A percentile compares a stretch with the other conserved stretches of the same genome.
Evolutionary conservation across 163 green algal genomes (phyloP).

Genomic region (Scenedesmus sp.): DNA sequence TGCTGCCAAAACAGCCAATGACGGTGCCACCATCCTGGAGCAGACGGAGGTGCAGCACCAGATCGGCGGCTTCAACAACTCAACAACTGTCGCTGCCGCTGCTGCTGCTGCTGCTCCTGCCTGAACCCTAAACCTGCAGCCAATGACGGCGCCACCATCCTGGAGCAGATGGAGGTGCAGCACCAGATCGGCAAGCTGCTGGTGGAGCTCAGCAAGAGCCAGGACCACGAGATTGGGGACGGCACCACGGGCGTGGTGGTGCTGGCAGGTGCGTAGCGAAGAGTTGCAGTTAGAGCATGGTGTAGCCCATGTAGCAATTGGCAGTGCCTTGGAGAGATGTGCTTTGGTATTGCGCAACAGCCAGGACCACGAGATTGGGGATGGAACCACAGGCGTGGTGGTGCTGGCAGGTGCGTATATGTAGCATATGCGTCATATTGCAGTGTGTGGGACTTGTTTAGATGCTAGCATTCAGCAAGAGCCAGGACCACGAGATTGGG

Average conservation of each 20-base stretch:
- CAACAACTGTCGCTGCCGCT: background rate
- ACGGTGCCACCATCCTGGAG: slow-evolving; percentile 69
- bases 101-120: background rate
- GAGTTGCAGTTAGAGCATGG: background rate
- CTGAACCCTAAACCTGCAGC: slow-evolving; percentile 69
- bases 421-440: too few relatives aligned
- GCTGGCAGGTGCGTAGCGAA: slow-evolving; percentile 76
- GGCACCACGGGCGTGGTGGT: slow-evolving; percentile 99
- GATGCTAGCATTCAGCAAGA: slow-evolving; percentile 77
- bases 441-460: too few relatives aligned
- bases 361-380: slow-evolving; percentile 98
- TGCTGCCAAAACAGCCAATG: slow-evolving; percentile 87
- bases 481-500: slow-evolving; percentile 97
- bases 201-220: slow-evolving; percentile 95
- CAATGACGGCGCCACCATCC: slow-evolving; percentile 99
- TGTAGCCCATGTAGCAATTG: background rate
- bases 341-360: slow-evolving; percentile 63
- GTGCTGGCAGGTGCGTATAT: slow-evolving; percentile 85
- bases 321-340: too few relatives aligned
- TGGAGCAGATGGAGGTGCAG: slow-evolving; percentile 99
- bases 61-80: too few relatives aligned
- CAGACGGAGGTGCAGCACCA: too few relatives aligned
- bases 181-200: slow-evolving; percentile 99
- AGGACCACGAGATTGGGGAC: slow-evolving; percentile 99
- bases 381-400: slow-evolving; percentile 97